Percentiles rank a stretch among this genome's conserved stretches.
These are phyloP conservation scores for Knufia petricola DNA, from an alignment of 2,329 filamentous ascomycete species.

Conservation along the genomic window DNA sequence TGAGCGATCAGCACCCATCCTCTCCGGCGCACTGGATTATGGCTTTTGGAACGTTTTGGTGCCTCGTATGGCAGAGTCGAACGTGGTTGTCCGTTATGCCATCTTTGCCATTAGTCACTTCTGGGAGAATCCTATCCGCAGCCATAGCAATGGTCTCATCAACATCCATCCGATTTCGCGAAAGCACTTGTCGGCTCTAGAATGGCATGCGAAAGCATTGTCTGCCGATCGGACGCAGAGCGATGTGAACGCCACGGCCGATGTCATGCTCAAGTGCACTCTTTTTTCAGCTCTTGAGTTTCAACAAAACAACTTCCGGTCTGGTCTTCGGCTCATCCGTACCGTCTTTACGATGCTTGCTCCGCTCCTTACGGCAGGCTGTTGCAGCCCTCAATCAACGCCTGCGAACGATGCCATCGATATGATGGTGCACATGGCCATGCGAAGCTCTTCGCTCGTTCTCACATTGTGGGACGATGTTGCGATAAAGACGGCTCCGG, in stretches of 20 bases:
- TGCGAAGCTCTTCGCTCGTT: background rate
- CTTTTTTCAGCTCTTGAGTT: slow-evolving; percentile 20
- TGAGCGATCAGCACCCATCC: slow-evolving; percentile 24
- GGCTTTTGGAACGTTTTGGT: slow-evolving; percentile 31
- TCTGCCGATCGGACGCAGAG: background rate
- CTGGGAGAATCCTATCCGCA: slow-evolving; percentile 22
- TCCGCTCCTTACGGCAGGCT: slow-evolving; percentile 7
- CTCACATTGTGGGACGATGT: background rate
- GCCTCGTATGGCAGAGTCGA: slow-evolving; percentile 28
- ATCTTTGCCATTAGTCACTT: slow-evolving; percentile 30
- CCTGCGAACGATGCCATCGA: background rate
- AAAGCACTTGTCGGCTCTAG: background rate
- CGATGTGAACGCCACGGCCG: background rate
- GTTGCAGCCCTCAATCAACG: background rate
- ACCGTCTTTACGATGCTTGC: slow-evolving; percentile 13
- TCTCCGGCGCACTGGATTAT: slow-evolving; percentile 28
- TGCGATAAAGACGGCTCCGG: background rate
- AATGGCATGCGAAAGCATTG: slow-evolving; percentile 4
- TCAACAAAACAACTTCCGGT: slow-evolving; percentile 27
- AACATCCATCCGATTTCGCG: background rate
- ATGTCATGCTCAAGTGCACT: slow-evolving; percentile 17
- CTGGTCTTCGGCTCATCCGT: slow-evolving; percentile 23
- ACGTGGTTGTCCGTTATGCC: slow-evolving; percentile 32
- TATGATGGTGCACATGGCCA: background rate
- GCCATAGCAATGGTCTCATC: background rate